Base-by-base conservation (phyloP, 139 green algal genomes). In the Eudorina sp. region DNA sequence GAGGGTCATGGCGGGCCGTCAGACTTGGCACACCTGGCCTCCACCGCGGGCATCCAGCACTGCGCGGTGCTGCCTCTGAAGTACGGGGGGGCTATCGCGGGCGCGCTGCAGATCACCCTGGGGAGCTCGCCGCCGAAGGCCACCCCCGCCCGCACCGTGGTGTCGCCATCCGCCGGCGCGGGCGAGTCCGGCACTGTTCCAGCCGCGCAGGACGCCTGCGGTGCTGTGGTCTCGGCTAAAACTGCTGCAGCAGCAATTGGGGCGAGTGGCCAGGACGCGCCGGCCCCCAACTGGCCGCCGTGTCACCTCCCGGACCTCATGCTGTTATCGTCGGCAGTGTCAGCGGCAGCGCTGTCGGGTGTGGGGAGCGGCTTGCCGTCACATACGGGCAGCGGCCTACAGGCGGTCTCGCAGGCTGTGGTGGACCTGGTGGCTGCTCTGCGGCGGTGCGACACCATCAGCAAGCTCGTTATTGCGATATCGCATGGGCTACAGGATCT, bases 231-330 rank as follows among this genome's bases (percentile, higher is more conserved):
- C n/a, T n/a, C n/a, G n/a, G n/a, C n/a, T n/a, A n/a, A n/a, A n/a
- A n/a, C n/a, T n/a, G n/a, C n/a, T n/a, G n/a, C n/a, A n/a, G n/a
- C n/a, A n/a, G n/a, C n/a, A n/a, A n/a, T n/a, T n/a, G n/a, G n/a
- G n/a, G n/a, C n/a, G n/a, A n/a, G n/a, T n/a, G n/a, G n/a, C n/a
- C n/a, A 48, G 69, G 19, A 13, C 27, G 36, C 7, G 5, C 13
- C 36, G 3, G n/a, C 41, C 16, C 74, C 74, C 46, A 82, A 82
- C 74, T 82, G 74, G 74, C 48, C 64, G 74, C 74, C 74, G 0
- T 46, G 64, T 29, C 45, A 82, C 74, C 27, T 82, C 14, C 74
- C 74, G 14, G 74, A 82, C 18, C 48, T 82, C 1, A 64, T 45
- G 43, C 45, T 66, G 74, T 46, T 82, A 4, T 38, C 43, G 6